These are phyloP conservation scores for Gentiana straminea DNA, from an alignment of 257 asterid genomes.

Conservation along the genomic window DNA sequence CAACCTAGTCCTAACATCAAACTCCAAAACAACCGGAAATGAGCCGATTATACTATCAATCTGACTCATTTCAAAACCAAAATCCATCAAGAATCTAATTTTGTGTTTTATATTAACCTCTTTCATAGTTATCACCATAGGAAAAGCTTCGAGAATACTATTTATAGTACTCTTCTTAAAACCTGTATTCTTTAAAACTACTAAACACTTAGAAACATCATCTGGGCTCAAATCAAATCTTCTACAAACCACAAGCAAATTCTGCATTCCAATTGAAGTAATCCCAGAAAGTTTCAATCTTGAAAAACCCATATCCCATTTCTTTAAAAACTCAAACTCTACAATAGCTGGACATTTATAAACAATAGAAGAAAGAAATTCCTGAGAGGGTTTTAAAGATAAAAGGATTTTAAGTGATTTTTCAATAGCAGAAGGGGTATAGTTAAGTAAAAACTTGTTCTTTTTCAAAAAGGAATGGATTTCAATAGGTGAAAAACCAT, in stretches of 20 bases:
- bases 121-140: slow-evolving; percentile 31
- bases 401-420: slow-evolving; percentile 39
- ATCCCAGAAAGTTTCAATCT: slow-evolving; percentile 22
- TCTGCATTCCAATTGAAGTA: slow-evolving; percentile 24
- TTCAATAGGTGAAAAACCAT: slow-evolving; percentile 44
- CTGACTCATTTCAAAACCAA: slow-evolving; percentile 36
- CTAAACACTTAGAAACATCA: slow-evolving; percentile 25
- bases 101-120: slow-evolving; percentile 26
- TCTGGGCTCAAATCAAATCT: slow-evolving; percentile 39
- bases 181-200: slow-evolving; percentile 42
- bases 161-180: slow-evolving; percentile 30
- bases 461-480: slow-evolving; percentile 34
- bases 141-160: slow-evolving; percentile 53
- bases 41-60: slow-evolving; percentile 31
- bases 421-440: slow-evolving; percentile 30
- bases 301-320: slow-evolving; percentile 35
- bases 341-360: slow-evolving; percentile 46
- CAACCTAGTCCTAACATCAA: slow-evolving; percentile 39
- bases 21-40: slow-evolving; percentile 43
- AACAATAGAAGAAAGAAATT: slow-evolving; percentile 46
- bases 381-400: slow-evolving; percentile 39
- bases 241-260: slow-evolving; percentile 34
- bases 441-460: slow-evolving; percentile 35
- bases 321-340: slow-evolving; percentile 37
- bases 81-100: slow-evolving; percentile 37